phyloP scores from a whole-genome alignment of 495 filamentous ascomycete species.

The Aspergillus panamensis region DNA sequence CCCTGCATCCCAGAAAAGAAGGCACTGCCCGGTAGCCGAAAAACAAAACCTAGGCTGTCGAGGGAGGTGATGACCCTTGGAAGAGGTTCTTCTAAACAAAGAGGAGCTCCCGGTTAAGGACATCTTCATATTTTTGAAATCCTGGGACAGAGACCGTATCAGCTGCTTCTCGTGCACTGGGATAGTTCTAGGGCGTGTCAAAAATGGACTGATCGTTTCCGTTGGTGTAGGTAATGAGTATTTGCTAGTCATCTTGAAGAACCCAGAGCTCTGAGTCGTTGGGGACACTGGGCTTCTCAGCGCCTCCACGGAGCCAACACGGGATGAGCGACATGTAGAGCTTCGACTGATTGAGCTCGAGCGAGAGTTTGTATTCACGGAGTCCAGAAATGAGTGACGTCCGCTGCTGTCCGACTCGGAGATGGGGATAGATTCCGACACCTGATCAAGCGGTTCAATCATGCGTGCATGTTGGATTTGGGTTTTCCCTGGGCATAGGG shows the following conservation, averaged over 20 bases:
- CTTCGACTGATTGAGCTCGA: conserved; percentile 25
- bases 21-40: conserved; percentile 20
- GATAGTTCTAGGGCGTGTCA: conserved; percentile 12
- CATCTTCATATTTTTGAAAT: conserved; percentile 21
- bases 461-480: conserved; percentile 26
- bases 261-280: not conserved
- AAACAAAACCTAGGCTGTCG: conserved; percentile 24
- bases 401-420: conserved; percentile 18
- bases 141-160: conserved; percentile 19
- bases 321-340: conserved; percentile 26
- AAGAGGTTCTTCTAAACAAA: conserved; percentile 18
- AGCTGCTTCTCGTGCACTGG: conserved; percentile 19
- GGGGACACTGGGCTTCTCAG: conserved; percentile 20
- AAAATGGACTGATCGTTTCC: conserved; percentile 9
- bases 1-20: conserved; percentile 26
- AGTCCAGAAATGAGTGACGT: conserved; percentile 17
- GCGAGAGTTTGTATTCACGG: conserved; percentile 20
- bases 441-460: conserved; percentile 24
- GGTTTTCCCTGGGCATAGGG: conserved; percentile 22
- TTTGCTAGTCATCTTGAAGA: conserved; percentile 20
- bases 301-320: conserved; percentile 14
- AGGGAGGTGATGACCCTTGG: conserved; percentile 17
- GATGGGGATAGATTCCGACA: conserved; percentile 15
- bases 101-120: conserved; percentile 19
- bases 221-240: conserved; percentile 10